Evolutionary conservation across 805 yeast species (phyloP).

Genomic region (Torulaspora delbrueckii): DNA sequence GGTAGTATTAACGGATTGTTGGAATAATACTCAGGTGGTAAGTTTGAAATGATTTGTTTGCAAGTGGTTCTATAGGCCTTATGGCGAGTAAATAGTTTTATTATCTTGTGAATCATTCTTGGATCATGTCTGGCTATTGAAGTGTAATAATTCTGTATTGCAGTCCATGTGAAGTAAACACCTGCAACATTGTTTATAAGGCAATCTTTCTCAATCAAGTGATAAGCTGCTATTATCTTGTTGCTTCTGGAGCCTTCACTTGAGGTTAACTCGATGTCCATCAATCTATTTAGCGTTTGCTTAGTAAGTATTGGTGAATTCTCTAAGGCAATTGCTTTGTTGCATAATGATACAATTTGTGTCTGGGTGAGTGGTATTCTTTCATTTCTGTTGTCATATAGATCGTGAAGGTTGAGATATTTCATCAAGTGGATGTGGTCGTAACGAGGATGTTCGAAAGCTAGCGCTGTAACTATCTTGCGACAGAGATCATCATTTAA

Average conservation of each 20-base stretch:
- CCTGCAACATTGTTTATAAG: conserved; percentile 26
- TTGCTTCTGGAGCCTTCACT: conserved; percentile 7
- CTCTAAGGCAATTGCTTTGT: conserved; percentile 22
- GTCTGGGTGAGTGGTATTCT: conserved; percentile 7
- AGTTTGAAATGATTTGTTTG: conserved; percentile 14
- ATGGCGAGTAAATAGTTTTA: conserved; percentile 20
- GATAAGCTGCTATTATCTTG: conserved; percentile 20
- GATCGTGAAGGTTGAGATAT: conserved; percentile 11
- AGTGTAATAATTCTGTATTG: conserved; percentile 16
- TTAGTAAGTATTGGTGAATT: conserved; percentile 15
- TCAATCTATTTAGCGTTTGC: conserved; percentile 12
- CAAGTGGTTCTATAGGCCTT: conserved; percentile 21
- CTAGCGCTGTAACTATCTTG: conserved; percentile 16
- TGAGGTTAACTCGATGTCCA: conserved; percentile 9
- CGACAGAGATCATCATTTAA: conserved; percentile 8
- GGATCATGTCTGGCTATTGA: conserved; percentile 24
- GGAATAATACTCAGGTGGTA: conserved; percentile 23
- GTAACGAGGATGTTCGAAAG: conserved; percentile 22
- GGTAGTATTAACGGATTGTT: conserved; percentile 28
- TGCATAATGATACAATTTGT: conserved; percentile 20
- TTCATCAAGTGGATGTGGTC: conserved; percentile 19
- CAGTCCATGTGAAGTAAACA: conserved; percentile 22
- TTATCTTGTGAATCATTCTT: conserved; percentile 23
- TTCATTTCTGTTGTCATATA: conserved; percentile 6
- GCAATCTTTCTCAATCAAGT: conserved; percentile 22